phyloP scores from a whole-genome alignment of 179 eudicot genomes.

The Drosera spatulata region DNA sequence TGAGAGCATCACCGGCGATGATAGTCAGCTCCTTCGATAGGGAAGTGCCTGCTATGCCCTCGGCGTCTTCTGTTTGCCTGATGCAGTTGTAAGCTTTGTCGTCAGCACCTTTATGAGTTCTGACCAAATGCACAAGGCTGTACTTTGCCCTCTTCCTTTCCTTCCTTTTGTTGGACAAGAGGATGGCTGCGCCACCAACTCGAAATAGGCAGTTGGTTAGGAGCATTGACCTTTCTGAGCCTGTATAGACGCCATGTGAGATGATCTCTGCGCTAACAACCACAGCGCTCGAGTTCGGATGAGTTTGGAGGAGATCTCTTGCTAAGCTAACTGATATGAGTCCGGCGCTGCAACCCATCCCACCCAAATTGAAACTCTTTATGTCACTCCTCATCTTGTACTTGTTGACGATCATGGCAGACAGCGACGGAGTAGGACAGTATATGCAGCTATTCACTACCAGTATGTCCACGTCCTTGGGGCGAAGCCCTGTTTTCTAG shows the following conservation, averaged over 20 bases:
- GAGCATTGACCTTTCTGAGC: too few relatives aligned
- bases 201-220: too few relatives aligned
- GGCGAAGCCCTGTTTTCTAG: slow-evolving; percentile 13
- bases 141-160: slow-evolving; percentile 25
- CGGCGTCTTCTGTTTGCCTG: slow-evolving; percentile 20
- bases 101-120: slow-evolving; percentile 28
- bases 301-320: too few relatives aligned
- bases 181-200: neutral
- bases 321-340: too few relatives aligned
- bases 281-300: too few relatives aligned
- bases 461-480: slow-evolving; percentile 9
- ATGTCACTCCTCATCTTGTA: slow-evolving; percentile 31
- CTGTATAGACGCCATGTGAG: too few relatives aligned
- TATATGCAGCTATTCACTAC: slow-evolving; percentile 26
- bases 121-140: neutral
- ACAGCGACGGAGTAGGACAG: slow-evolving; percentile 27
- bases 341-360: too few relatives aligned
- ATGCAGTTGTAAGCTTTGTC: slow-evolving; percentile 29
- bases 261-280: too few relatives aligned
- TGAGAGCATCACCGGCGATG: slow-evolving; percentile 30
- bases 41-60: slow-evolving; percentile 23
- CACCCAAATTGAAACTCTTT: neutral
- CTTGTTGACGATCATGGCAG: slow-evolving; percentile 32
- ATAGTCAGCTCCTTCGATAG: slow-evolving; percentile 32
- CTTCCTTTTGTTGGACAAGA: slow-evolving; percentile 22